A percentile compares a stretch with the other conserved stretches of the same genome.
phyloP scores from a whole-genome alignment of 352 stramenopile species.

The Globisporangium camurandrum region DNA sequence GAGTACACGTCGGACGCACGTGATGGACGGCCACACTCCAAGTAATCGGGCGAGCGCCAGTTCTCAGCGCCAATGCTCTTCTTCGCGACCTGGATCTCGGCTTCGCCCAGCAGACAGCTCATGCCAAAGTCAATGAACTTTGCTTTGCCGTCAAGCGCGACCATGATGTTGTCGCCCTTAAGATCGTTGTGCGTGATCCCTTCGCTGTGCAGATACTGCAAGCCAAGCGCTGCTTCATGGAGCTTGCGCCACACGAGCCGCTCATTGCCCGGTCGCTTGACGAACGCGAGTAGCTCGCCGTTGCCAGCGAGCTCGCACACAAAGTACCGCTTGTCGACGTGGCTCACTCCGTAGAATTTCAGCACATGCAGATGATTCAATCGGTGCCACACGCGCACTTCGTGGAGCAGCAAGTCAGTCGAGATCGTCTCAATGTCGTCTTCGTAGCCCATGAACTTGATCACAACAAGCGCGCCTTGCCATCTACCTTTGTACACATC shows the following conservation, averaged over 20 bases:
- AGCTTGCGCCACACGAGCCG: not conserved
- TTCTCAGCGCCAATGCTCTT: not conserved
- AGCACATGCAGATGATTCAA: no score
- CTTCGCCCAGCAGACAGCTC: not conserved
- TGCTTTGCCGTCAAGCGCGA: not conserved
- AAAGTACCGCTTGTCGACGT: not conserved
- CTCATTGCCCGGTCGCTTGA: not conserved
- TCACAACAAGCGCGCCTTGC: no score
- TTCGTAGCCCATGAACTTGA: no score
- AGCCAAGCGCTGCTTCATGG: not conserved
- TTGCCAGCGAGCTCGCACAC: no score
- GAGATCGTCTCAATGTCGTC: no score
- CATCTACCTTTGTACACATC: no score
- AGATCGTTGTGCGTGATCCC: slow-evolving; percentile 11
- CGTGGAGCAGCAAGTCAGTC: no score
- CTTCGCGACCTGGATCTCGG: not conserved
- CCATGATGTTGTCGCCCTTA: slow-evolving; percentile 18
- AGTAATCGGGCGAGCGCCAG: not conserved
- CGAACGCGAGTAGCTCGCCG: not conserved
- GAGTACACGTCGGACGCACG: no score
- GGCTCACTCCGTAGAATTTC: slow-evolving; percentile 1
- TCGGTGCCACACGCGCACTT: no score
- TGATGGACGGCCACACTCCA: not conserved
- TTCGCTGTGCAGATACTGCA: not conserved
- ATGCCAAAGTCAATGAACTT: slow-evolving; percentile 2